Conservation (phyloP, 352 stramenopile species). For the Elongisporangium prolatum region DNA sequence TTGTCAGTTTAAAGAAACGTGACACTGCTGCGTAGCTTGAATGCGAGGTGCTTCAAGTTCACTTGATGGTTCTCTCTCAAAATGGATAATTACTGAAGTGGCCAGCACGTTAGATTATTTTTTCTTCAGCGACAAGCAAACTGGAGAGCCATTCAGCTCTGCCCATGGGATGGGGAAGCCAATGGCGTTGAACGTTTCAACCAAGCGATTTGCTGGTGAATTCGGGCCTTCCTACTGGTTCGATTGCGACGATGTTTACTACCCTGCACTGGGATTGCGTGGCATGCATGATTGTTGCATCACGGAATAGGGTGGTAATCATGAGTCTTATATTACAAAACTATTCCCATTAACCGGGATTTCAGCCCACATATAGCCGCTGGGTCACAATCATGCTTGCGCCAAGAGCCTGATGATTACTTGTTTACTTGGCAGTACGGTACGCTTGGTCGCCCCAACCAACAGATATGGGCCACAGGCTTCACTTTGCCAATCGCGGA, state of each 20-base stretch:
- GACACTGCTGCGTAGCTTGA: neutral
- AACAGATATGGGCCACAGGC: neutral
- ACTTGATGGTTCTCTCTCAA: neutral
- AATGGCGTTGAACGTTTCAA: neutral
- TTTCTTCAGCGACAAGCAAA: neutral
- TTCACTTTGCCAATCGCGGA: neutral
- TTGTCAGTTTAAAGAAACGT: neutral
- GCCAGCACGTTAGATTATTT: neutral
- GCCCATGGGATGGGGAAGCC: neutral
- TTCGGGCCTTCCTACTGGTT: neutral
- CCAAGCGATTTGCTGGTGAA: neutral
- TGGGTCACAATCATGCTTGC: neutral
- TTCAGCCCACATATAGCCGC: neutral
- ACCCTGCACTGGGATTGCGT: neutral
- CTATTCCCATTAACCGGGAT: neutral
- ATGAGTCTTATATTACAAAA: neutral
- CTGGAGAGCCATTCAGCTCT: too few species aligned
- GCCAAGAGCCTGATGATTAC: neutral
- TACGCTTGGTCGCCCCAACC: neutral
- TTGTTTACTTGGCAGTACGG: neutral
- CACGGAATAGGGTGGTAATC: neutral
- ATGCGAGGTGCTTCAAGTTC: neutral
- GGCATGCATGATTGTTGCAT: neutral
- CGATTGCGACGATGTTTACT: neutral
- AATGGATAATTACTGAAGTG: neutral